These are phyloP conservation scores for Stachybotrys chartarum DNA, from an alignment of 2,329 filamentous ascomycete species.

Conservation along the genomic window DNA sequence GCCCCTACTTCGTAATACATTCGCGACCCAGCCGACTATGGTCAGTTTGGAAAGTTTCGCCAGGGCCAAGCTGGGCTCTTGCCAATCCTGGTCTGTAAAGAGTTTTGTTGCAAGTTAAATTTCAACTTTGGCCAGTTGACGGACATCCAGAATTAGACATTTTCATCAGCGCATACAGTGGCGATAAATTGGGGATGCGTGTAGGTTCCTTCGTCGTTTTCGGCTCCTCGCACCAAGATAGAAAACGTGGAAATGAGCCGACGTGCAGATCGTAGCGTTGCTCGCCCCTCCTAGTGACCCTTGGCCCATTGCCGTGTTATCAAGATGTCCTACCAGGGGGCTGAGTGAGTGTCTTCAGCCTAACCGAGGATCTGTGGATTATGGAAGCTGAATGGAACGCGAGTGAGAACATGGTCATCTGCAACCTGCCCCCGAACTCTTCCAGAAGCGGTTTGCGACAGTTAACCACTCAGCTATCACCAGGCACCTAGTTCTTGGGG, in stretches of 20 bases:
- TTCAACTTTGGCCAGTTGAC: too few relatives aligned
- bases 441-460: not conserved
- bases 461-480: not conserved
- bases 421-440: not conserved
- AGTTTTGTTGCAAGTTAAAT: too few relatives aligned
- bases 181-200: too few relatives aligned
- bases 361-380: not conserved
- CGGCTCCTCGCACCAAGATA: not conserved
- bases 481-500: not conserved
- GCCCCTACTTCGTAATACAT: too few relatives aligned
- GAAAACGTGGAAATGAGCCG: not conserved
- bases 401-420: not conserved
- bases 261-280: not conserved
- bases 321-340: not conserved
- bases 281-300: not conserved
- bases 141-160: too few relatives aligned
- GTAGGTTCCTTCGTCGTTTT: too few relatives aligned
- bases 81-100: too few relatives aligned
- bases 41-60: too few relatives aligned
- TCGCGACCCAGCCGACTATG: too few relatives aligned
- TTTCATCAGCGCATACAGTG: too few relatives aligned
- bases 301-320: not conserved
- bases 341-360: not conserved
- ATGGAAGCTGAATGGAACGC: not conserved
- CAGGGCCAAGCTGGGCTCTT: too few relatives aligned